Evolutionary conservation across 768 basidiomycete genomes (phyloP).

Genomic region (Naganishia kalamii): DNA sequence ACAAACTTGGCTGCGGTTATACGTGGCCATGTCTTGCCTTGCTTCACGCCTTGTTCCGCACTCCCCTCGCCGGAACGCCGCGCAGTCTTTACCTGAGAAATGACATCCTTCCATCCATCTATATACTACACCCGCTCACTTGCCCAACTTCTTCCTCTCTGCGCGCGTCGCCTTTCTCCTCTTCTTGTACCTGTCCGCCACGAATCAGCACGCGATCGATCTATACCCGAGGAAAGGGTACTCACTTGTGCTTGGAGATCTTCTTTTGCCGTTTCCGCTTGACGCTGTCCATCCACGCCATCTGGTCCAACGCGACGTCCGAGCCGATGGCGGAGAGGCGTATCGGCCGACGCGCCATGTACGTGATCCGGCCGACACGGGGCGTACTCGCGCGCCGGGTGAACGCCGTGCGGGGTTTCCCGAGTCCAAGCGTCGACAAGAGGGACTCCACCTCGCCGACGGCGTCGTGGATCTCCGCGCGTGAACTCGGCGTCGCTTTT

Average conservation of each 20-base stretch:
- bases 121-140: too few species aligned
- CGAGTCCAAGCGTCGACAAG: background rate
- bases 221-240: conserved; percentile 27
- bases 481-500: background rate
- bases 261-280: conserved; percentile 57
- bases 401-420: conserved; percentile 4
- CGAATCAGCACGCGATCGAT: background rate
- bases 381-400: conserved; percentile 1
- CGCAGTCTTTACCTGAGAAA: too few species aligned
- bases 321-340: background rate
- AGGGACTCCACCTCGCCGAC: conserved; percentile 8
- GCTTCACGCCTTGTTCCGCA: too few species aligned
- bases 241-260: conserved; percentile 96
- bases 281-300: conserved; percentile 41
- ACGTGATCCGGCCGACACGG: background rate
- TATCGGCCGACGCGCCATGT: conserved; percentile 7
- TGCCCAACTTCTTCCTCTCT: conserved; percentile 35
- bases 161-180: conserved; percentile 57
- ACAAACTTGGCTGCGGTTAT: too few species aligned
- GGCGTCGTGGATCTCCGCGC: background rate
- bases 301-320: conserved; percentile 10
- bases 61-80: too few species aligned
- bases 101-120: background rate
- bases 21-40: too few species aligned
- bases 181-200: conserved; percentile 68